Evolutionary conservation across 306 rosid genomes (phyloP).

Genomic region (Cicer bijugum): DNA sequence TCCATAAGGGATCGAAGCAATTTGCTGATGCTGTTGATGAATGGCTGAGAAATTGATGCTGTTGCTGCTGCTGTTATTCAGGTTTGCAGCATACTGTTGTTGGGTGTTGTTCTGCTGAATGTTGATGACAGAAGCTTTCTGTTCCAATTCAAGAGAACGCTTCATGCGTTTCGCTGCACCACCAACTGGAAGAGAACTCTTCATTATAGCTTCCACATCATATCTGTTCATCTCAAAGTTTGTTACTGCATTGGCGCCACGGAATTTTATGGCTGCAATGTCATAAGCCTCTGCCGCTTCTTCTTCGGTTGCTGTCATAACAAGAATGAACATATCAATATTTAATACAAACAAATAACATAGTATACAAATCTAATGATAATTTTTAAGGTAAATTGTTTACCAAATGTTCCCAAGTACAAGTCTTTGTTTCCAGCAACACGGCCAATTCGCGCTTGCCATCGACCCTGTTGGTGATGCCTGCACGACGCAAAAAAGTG

Average conservation of each 20-base stretch:
- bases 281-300: conserved; percentile 98
- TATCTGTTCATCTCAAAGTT: conserved; percentile 95
- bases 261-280: conserved; percentile 90
- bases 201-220: conserved; percentile 82
- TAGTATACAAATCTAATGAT: not conserved
- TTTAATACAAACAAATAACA: not conserved
- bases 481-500: conserved; percentile 46
- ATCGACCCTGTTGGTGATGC: conserved; percentile 98
- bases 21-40: conserved; percentile 61
- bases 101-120: conserved; percentile 52
- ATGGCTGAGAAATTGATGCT: conserved; percentile 70
- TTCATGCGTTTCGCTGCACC: conserved; percentile 90
- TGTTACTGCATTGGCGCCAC: conserved; percentile 92
- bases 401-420: conserved; percentile 94
- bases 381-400: not conserved
- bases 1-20: conserved; percentile 63
- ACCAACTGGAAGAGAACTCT: conserved; percentile 84
- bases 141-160: conserved; percentile 74
- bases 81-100: conserved; percentile 37
- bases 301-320: conserved; percentile 83
- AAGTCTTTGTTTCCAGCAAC: conserved; percentile 97
- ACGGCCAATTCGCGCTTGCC: conserved; percentile 99
- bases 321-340: not conserved
- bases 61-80: conserved; percentile 47
- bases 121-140: conserved; percentile 48